Conservation (phyloP, 1,284 basidiomycete species). For the Ustilago nuda region DNA sequence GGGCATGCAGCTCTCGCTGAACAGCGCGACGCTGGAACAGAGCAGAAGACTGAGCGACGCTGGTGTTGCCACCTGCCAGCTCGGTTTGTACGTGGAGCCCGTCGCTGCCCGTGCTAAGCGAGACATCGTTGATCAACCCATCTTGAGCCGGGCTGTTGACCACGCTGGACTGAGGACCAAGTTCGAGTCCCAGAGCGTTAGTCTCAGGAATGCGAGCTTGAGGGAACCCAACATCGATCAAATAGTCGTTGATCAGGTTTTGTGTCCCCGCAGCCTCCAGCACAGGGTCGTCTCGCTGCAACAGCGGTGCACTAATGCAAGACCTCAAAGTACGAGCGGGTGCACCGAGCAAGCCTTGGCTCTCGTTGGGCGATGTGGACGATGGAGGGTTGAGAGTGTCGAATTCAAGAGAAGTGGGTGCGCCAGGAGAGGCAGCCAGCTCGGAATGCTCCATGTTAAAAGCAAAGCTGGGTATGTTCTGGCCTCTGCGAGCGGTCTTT, state of each 20-base stretch:
- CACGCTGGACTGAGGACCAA: conserved; percentile 15
- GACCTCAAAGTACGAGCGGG: conserved; percentile 39
- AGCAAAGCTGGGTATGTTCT: conserved; percentile 29
- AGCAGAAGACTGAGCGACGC: conserved; percentile 37
- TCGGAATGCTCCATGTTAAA: conserved; percentile 32
- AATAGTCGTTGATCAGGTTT: conserved; percentile 46
- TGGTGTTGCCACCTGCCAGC: conserved; percentile 21
- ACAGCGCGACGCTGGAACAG: conserved; percentile 55
- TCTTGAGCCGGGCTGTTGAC: conserved; percentile 24
- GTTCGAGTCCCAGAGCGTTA: conserved; percentile 35
- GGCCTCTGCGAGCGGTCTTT: conserved; percentile 22
- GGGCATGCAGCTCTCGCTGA: conserved; percentile 47
- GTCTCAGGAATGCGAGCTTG: conserved; percentile 32
- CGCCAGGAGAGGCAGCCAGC: conserved; percentile 28
- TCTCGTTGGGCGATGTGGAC: conserved; percentile 1
- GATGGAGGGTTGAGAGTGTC: conserved; percentile 20
- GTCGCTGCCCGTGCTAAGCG: not conserved
- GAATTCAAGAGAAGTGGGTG: conserved; percentile 11
- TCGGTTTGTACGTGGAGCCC: conserved; percentile 5
- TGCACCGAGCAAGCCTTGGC: conserved; percentile 20
- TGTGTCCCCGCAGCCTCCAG: conserved; percentile 30
- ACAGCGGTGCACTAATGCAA: conserved; percentile 46
- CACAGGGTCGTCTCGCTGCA: conserved; percentile 44
- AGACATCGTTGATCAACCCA: not conserved
- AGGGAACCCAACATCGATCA: conserved; percentile 46